Conservation (phyloP, 1,284 basidiomycete genomes). For the Apiotrichum mycotoxinovorans region DNA sequence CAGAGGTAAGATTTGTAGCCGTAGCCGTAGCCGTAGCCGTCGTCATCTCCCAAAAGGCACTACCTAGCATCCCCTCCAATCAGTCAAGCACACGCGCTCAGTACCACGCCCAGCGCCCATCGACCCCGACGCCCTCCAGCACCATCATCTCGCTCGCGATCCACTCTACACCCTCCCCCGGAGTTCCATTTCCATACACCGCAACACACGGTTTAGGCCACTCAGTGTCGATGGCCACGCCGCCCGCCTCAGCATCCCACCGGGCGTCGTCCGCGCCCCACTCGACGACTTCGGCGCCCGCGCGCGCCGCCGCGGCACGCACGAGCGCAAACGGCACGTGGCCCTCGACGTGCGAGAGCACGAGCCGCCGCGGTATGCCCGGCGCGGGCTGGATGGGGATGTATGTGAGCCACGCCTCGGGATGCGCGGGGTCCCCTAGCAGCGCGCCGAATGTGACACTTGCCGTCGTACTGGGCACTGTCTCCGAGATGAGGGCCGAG, state of each 20-base stretch:
- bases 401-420: neutral
- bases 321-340: neutral
- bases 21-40: no score
- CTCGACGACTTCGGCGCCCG: neutral
- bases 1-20: no score
- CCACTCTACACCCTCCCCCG: neutral
- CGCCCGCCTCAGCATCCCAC: neutral
- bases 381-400: neutral
- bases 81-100: no score
- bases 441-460: no score
- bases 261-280: neutral
- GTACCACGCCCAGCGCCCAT: constrained; percentile 1
- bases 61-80: no score
- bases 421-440: neutral
- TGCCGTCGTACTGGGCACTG: no score
- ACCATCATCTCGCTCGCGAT: neutral
- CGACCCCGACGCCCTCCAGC: neutral
- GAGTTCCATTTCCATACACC: neutral
- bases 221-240: neutral
- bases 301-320: neutral
- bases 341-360: neutral
- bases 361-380: neutral
- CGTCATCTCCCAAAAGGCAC: no score
- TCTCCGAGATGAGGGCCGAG: no score
- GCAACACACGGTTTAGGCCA: neutral